A percentile compares a stretch with the other conserved stretches of the same genome.
These are phyloP conservation scores for Suhomyces anneliseae DNA, from an alignment of 1,139 yeast species.

Conservation along the genomic window DNA sequence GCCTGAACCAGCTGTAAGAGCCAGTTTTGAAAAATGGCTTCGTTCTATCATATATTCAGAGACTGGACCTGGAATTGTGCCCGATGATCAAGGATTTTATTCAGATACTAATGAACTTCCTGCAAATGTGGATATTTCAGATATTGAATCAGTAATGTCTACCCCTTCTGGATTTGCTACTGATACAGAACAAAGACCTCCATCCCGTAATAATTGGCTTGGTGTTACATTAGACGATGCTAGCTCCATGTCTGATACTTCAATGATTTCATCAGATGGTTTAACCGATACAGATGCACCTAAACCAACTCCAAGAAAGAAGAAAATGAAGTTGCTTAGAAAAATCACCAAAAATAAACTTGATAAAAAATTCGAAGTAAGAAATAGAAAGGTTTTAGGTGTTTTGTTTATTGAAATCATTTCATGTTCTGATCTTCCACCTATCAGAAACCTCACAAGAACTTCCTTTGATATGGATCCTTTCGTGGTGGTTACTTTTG, in stretches of 20 bases:
- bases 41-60: slow-evolving; percentile 33
- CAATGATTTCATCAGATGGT: slow-evolving; percentile 18
- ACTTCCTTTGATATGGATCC: slow-evolving; percentile 96
- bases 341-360: slow-evolving; percentile 1
- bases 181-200: neutral
- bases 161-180: neutral
- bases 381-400: slow-evolving; percentile 56
- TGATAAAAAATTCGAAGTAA: slow-evolving; percentile 29
- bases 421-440: slow-evolving; percentile 71
- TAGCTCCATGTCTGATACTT: slow-evolving; percentile 26
- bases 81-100: slow-evolving; percentile 48
- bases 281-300: slow-evolving; percentile 1
- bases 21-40: slow-evolving; percentile 29
- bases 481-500: slow-evolving; percentile 87
- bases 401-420: slow-evolving; percentile 75
- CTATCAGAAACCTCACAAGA: slow-evolving; percentile 57
- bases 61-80: slow-evolving; percentile 24
- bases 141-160: slow-evolving; percentile 26
- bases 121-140: slow-evolving; percentile 27
- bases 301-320: slow-evolving; percentile 1
- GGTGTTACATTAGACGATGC: slow-evolving; percentile 9
- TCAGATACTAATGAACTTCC: slow-evolving; percentile 25
- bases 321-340: slow-evolving; percentile 9
- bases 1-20: slow-evolving; percentile 4
- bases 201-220: neutral